Evolutionary conservation across 2,329 filamentous ascomycete species (phyloP), one percentile per base, ranked within the genome.

Genomic region (Leptographium lundbergii): DNA sequence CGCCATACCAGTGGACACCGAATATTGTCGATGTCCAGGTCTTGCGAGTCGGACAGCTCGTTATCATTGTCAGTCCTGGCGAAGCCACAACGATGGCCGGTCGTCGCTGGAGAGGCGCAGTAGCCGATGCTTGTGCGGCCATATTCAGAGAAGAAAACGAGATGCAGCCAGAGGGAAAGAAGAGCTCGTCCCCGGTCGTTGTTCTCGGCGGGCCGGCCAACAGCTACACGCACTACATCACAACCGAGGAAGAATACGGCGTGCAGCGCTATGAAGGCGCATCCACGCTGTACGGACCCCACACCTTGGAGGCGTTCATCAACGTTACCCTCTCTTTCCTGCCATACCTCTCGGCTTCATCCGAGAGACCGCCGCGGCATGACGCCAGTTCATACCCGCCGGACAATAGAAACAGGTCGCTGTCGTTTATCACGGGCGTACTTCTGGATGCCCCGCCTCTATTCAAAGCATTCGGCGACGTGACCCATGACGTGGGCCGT

Each of bases 1-100:
- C 72, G 11, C 92, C 92, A 0, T 96, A 96, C 70, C 75, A 82
- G 7, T 97, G 92, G 92, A 85, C 87, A 0, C 89, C 92, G 0
- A 96, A 96, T 65, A 84, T 96, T 54, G 91, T 95, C 53, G 90
- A 96, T 68, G 80, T 96, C 11, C 92, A 96, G 69, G 78, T 87
- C 34, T 77, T 96, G 17, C 87, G 92, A 14, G 87, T 92, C 0
- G 92, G 92, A 0, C 88, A 94, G 67, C 73, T 96, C 7, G 76
- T 95, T 59, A 86, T 96, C 62, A 84, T 96, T 62, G 82, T 96
- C 32, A 87, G 87, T 36, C 87, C 91, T 0, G 90, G 90, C 34
- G 92, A 96, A 71, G 90, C 88, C 1, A 94, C 88, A 0, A 96
- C 91, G 5, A 97, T 96, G 92, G 82, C 89, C 1, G 91, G 91